Conservation (phyloP, 345 rosid species). For the Brassica napus region DNA sequence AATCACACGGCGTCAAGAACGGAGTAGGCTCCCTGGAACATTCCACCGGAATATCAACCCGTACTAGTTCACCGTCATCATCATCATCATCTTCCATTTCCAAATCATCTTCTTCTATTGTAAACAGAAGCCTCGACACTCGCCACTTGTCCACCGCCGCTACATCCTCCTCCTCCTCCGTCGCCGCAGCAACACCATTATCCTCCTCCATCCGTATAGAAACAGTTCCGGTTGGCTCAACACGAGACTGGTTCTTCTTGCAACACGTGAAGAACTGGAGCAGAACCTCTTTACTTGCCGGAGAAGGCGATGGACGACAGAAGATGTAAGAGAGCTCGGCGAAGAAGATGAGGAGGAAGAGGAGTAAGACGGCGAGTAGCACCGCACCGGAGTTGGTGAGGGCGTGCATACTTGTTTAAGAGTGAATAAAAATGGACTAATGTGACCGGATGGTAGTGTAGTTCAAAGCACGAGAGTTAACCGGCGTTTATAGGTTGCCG, state of each 20-base stretch:
- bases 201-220: conserved; percentile 21
- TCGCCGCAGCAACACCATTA: not conserved
- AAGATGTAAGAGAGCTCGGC: conserved; percentile 38
- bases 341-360: conserved; percentile 33
- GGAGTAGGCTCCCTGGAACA: conserved; percentile 34
- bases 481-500: conserved; percentile 29
- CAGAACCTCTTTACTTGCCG: conserved; percentile 31
- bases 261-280: conserved; percentile 32
- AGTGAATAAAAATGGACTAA: not conserved
- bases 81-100: conserved; percentile 21
- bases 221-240: conserved; percentile 32
- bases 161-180: conserved; percentile 12
- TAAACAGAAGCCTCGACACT: conserved; percentile 37
- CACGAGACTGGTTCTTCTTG: conserved; percentile 32
- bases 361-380: conserved; percentile 35
- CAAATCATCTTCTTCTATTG: conserved; percentile 37
- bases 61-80: not conserved
- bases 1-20: conserved; percentile 39
- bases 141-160: conserved; percentile 25
- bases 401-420: conserved; percentile 27
- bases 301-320: conserved; percentile 29
- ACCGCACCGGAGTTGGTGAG: conserved; percentile 38
- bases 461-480: conserved; percentile 20
- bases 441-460: conserved; percentile 9
- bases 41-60: conserved; percentile 18